Percentiles rank a stretch among this genome's conserved stretches.
Conservation (phyloP, 306 rosid genomes). For the Ormosia semicastrata region DNA sequence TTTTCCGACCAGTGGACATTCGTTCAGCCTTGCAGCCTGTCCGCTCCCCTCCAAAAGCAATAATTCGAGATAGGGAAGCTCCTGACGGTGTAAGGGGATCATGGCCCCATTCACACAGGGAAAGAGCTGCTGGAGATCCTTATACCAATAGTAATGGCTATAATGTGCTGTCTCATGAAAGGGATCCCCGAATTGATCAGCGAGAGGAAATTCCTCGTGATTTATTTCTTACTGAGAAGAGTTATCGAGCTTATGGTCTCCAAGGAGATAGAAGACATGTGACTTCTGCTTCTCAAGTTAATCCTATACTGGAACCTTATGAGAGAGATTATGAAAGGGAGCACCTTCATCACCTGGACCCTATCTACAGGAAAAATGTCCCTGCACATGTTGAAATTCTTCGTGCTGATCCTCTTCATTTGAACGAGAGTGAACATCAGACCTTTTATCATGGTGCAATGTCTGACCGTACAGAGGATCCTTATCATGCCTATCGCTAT, state of each 20-base stretch:
- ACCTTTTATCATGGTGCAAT: constrained; percentile 39
- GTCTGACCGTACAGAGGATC: constrained; percentile 45
- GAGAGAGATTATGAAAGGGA: constrained; percentile 59
- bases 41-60: constrained; percentile 30
- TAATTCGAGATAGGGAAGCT: constrained; percentile 35
- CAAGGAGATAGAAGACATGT: constrained; percentile 56
- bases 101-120: constrained; percentile 26
- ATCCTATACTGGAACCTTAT: constrained; percentile 37
- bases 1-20: constrained; percentile 61
- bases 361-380: constrained; percentile 31
- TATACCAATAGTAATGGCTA: constrained; percentile 29
- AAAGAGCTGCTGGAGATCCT: constrained; percentile 35
- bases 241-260: constrained; percentile 75
- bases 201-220: constrained; percentile 56
- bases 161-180: constrained; percentile 37
- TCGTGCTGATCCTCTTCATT: constrained; percentile 41
- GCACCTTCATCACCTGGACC: constrained; percentile 36
- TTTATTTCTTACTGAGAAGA: constrained; percentile 63
- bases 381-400: constrained; percentile 42
- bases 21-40: constrained; percentile 32
- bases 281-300: constrained; percentile 33
- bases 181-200: constrained; percentile 35
- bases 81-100: constrained; percentile 30
- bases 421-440: constrained; percentile 49
- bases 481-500: constrained; percentile 34